phyloP scores from a whole-genome alignment of 1,139 yeast genomes.

The Lodderomyces parapsilosis region DNA sequence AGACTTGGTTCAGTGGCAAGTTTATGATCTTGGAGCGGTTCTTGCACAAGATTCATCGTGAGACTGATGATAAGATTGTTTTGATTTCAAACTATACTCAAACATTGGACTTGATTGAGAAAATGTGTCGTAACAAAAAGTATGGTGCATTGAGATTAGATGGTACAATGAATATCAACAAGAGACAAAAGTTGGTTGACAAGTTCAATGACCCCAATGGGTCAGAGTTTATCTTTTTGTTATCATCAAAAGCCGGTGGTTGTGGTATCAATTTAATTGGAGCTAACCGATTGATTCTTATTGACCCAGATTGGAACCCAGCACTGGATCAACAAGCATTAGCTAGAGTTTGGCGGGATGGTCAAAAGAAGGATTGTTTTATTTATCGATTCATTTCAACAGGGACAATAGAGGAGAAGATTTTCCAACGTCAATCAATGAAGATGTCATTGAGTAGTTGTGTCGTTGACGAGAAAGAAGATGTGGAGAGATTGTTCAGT shows the following conservation, averaged over 20 bases:
- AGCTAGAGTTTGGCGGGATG: constrained; percentile 99
- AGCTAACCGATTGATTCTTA: constrained; percentile 81
- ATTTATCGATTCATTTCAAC: constrained; percentile 92
- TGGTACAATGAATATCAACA: constrained; percentile 89
- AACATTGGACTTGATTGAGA: constrained; percentile 86
- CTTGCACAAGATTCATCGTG: constrained; percentile 67
- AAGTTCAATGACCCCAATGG: constrained; percentile 88
- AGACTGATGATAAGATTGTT: constrained; percentile 92
- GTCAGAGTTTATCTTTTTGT: constrained; percentile 79
- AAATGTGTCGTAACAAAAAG: constrained; percentile 69
- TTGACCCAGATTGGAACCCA: constrained; percentile 99
- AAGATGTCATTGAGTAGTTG: constrained; percentile 90
- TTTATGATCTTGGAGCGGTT: constrained; percentile 71
- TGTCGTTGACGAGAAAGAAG: constrained; percentile 95
- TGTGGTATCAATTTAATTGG: constrained; percentile 98
- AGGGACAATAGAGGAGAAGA: constrained; percentile 95
- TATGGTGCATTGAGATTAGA: constrained; percentile 86
- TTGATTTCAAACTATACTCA: constrained; percentile 92
- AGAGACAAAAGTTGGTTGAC: constrained; percentile 91
- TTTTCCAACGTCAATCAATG: constrained; percentile 96
- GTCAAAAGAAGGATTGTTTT: constrained; percentile 95
- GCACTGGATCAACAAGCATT: constrained; percentile 98
- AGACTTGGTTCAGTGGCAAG: constrained; percentile 60
- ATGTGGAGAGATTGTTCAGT: constrained; percentile 88
- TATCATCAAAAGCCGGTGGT: constrained; percentile 98